These are phyloP conservation scores for Podospora anserina DNA, from an alignment of 495 filamentous ascomycete genomes.

Conservation along the genomic window DNA sequence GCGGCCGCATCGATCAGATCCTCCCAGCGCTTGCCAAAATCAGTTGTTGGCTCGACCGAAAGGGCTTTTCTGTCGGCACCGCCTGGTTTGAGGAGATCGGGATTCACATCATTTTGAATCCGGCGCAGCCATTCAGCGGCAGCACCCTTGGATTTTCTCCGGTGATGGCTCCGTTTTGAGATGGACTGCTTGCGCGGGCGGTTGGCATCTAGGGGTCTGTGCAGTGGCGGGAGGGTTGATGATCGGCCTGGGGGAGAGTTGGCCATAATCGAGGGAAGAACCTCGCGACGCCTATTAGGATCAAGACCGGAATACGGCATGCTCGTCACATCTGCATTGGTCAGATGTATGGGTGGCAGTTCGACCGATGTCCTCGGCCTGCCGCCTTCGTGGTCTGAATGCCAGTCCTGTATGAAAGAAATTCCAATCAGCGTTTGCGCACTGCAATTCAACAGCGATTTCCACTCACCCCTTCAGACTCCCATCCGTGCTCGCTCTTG, in stretches of 20 bases:
- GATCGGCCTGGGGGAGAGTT: conserved; percentile 82
- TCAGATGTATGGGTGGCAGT: conserved; percentile 65
- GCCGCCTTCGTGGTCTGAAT: conserved; percentile 66
- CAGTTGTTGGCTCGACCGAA: conserved; percentile 75
- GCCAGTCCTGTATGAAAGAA: conserved; percentile 53
- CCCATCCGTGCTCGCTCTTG: conserved; percentile 77
- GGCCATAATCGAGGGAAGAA: conserved; percentile 76
- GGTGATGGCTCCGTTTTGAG: conserved; percentile 72
- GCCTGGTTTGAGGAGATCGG: conserved; percentile 58
- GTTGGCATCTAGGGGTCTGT: conserved; percentile 57
- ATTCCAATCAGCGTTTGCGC: background rate
- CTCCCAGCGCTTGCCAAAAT: conserved; percentile 87
- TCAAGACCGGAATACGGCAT: conserved; percentile 64
- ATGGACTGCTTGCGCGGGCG: conserved; percentile 82
- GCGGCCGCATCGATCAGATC: conserved; percentile 84
- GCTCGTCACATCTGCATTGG: conserved; percentile 61
- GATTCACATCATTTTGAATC: conserved; percentile 43
- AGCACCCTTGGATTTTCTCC: conserved; percentile 58
- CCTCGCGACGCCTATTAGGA: conserved; percentile 58
- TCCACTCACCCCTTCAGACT: conserved; percentile 71
- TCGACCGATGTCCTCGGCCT: conserved; percentile 62
- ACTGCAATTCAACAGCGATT: background rate
- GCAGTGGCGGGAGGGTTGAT: conserved; percentile 78
- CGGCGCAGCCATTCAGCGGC: conserved; percentile 48
- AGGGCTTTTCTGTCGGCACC: conserved; percentile 75